Percentiles rank a stretch among this genome's conserved stretches.
These are phyloP conservation scores for Anisodus tanguticus DNA, from an alignment of 257 asterid genomes.

Conservation along the genomic window DNA sequence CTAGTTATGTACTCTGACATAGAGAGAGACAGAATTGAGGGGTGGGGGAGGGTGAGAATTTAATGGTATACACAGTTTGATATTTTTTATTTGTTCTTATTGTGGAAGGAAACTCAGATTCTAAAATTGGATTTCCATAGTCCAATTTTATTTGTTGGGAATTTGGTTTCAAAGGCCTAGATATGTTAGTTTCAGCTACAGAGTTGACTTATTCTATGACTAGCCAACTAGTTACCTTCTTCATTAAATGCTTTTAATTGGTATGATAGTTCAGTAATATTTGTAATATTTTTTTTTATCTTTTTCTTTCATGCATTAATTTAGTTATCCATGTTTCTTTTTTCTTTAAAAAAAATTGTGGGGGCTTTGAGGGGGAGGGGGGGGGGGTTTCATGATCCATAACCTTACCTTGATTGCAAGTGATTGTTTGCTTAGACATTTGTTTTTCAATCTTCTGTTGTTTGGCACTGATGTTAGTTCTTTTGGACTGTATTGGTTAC, in stretches of 20 bases:
- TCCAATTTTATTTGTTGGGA: constrained; percentile 30
- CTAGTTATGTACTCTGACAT: constrained; percentile 19
- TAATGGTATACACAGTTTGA: neutral
- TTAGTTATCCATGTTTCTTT: neutral
- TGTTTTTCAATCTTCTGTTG: constrained; percentile 19
- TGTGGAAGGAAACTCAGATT: neutral
- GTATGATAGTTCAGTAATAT: neutral
- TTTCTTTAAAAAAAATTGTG: neutral
- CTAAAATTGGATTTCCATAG: neutral
- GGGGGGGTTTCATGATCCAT: neutral
- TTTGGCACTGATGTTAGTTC: constrained; percentile 11
- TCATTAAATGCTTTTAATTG: neutral
- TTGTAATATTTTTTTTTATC: neutral
- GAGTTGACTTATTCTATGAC: constrained; percentile 22
- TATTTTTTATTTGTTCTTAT: neutral
- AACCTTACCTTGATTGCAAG: neutral
- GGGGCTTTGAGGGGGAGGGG: neutral
- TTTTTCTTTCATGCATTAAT: neutral
- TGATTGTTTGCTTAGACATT: constrained; percentile 10
- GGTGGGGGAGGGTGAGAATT: neutral
- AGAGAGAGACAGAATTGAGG: neutral
- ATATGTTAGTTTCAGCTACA: constrained; percentile 2
- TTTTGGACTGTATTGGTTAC: neutral
- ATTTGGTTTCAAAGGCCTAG: constrained; percentile 1
- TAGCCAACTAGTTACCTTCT: neutral